Evolutionary conservation across 768 basidiomycete genomes (phyloP), one percentile per base, ranked within the genome.

Genomic region (Cystofilobasidium capitatum): DNA sequence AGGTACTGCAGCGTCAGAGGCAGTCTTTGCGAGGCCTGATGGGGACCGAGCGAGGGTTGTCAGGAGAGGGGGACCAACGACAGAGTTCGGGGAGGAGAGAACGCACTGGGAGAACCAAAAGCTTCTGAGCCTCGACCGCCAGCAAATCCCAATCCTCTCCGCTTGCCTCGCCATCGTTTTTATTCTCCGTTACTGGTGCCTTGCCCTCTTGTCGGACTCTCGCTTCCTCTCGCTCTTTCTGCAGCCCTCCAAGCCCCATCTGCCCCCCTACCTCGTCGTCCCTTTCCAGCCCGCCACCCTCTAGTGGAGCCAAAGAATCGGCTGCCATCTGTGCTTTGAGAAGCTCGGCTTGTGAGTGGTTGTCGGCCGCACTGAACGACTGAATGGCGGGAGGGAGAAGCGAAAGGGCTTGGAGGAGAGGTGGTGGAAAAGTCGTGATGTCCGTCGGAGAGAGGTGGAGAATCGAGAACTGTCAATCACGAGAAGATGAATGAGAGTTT

Each of bases 401-500:
- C 20, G 57, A 24, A 31, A 36, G 40, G 40, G 42, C 51, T 70
- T 87, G 84, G 64, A 84, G 75, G 47, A 92, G 77, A 9, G 83
- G 85, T 29, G 79, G 74, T 20, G 90, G 88, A 73, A 90, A 85
- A 36, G 87, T 79, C 44, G 85, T 83, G 9, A 78, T 76, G 72
- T 85, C 81, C 64, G 80, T 79, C 2, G 88, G 85, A 73, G 90
- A 83, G 62, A 92, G 80, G 84, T 86, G 89, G 33, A 89, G 79
- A 37, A 87, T 83, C 72, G 91, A 89, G 77, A 90, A 89, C 90
- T 92, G 72, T 51, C 29, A 44, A 66, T 67, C 17, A 33, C 29
- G 44, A 62, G 62, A 31, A 66, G 31, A 37, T 51, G 31, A 47
- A 54, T 55, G 49, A 33, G 51, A 58, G n/a, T 20, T n/a, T n/a